Evolutionary conservation across 1,284 basidiomycete genomes (phyloP).

Genomic region (Cryptococcus sp.): DNA sequence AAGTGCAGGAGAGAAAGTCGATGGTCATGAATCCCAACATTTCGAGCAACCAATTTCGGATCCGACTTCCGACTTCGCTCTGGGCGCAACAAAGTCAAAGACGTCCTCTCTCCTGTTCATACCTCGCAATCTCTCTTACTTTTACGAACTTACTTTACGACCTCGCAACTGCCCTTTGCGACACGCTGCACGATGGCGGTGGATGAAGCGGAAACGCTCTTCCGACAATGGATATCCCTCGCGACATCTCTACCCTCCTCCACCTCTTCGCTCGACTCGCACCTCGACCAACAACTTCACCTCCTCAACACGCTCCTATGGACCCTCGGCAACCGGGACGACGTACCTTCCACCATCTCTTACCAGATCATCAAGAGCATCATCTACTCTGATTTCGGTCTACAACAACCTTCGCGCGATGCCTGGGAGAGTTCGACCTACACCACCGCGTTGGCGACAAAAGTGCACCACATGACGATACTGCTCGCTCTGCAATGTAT

Average conservation of each 20-base stretch:
- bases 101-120: no score
- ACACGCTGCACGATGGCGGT: no score
- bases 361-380: neutral
- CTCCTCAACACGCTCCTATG: slow-evolving; percentile 18
- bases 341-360: slow-evolving; percentile 2
- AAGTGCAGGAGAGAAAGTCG: slow-evolving; percentile 10
- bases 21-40: slow-evolving; percentile 1
- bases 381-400: slow-evolving; percentile 22
- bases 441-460: slow-evolving; percentile 17
- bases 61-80: no score
- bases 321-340: slow-evolving; percentile 18
- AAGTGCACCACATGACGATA: slow-evolving; percentile 35
- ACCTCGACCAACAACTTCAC: neutral
- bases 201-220: slow-evolving; percentile 3
- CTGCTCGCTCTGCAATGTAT: slow-evolving; percentile 35
- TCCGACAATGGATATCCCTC: neutral
- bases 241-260: neutral
- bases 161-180: no score
- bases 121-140: no score
- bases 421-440: slow-evolving; percentile 33
- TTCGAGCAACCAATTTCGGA: no score
- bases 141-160: no score
- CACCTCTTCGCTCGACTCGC: neutral
- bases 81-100: no score
- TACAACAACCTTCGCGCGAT: slow-evolving; percentile 33